Conservation (phyloP, 2,329 filamentous ascomycete species). For the Metarhizium rileyi region DNA sequence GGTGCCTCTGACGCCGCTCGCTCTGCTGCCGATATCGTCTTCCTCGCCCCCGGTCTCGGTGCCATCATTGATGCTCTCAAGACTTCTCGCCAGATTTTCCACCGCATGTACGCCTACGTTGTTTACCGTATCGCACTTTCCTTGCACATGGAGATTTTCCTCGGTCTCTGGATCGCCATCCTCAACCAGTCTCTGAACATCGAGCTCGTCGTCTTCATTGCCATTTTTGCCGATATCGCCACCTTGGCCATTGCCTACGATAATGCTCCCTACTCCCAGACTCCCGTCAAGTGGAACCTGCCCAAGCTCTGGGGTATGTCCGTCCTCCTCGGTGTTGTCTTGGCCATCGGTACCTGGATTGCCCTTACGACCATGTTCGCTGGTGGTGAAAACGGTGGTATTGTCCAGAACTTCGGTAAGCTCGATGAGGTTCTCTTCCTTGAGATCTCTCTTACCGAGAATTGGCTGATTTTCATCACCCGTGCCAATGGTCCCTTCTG, state of each 20-base stretch:
- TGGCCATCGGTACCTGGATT: constrained; percentile 81
- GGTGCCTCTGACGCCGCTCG: constrained; percentile 85
- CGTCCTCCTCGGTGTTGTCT: constrained; percentile 68
- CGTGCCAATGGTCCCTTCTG: constrained; percentile 89
- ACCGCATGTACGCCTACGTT: constrained; percentile 94
- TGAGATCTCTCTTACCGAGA: constrained; percentile 82
- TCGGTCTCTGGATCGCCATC: constrained; percentile 85
- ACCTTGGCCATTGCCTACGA: constrained; percentile 91
- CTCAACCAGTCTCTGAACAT: constrained; percentile 78
- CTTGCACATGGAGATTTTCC: constrained; percentile 83
- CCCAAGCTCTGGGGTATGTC: constrained; percentile 93
- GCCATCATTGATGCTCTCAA: constrained; percentile 90
- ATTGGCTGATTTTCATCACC: constrained; percentile 95
- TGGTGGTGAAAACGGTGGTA: constrained; percentile 61
- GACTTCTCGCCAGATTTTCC: constrained; percentile 89
- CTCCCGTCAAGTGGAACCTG: constrained; percentile 89
- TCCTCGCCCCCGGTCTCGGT: constrained; percentile 82
- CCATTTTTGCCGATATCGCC: constrained; percentile 88
- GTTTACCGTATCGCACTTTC: constrained; percentile 91
- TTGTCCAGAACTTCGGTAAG: constrained; percentile 81
- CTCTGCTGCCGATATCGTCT: constrained; percentile 87
- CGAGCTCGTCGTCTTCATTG: constrained; percentile 84
- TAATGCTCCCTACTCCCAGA: constrained; percentile 78
- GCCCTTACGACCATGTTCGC: constrained; percentile 78
- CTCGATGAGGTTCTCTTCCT: constrained; percentile 79